A percentile compares a stretch with the other conserved stretches of the same genome.
Conservation (phyloP, 139 green algal species). For the Micractinium sp. region DNA sequence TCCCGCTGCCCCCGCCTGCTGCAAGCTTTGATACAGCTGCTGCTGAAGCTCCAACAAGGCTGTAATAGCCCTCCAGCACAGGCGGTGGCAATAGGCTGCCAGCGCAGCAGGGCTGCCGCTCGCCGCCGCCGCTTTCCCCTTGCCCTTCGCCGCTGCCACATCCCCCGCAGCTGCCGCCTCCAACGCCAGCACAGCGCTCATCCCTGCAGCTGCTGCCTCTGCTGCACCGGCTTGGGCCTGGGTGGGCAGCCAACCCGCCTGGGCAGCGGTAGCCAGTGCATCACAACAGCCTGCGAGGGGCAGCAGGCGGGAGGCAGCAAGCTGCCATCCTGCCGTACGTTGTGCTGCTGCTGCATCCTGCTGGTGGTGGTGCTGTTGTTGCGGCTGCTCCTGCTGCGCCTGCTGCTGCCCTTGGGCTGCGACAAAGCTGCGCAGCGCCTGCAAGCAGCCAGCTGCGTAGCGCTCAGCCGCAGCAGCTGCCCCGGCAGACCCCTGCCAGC, state of each 20-base stretch:
- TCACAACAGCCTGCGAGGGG: not conserved
- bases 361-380: not conserved
- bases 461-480: not conserved
- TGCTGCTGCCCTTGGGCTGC: not conserved
- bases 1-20: not conserved
- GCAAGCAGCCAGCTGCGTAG: not conserved
- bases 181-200: constrained; percentile 2
- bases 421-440: constrained; percentile 16
- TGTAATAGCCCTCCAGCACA: not conserved
- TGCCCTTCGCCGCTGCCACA: not conserved
- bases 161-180: not conserved
- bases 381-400: not conserved
- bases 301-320: not conserved
- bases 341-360: not conserved
- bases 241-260: not conserved
- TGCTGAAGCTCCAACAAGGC: not conserved
- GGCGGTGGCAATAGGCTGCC: constrained; percentile 7
- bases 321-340: not conserved
- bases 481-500: too few species aligned
- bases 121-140: not conserved
- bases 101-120: not conserved
- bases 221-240: not conserved
- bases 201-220: not conserved
- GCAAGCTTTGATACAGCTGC: not conserved
- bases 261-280: not conserved